A percentile compares a stretch with the other conserved stretches of the same genome.
Evolutionary conservation across 148 eudicot genomes (phyloP).

Genomic region (Rhododendron ovatum): DNA sequence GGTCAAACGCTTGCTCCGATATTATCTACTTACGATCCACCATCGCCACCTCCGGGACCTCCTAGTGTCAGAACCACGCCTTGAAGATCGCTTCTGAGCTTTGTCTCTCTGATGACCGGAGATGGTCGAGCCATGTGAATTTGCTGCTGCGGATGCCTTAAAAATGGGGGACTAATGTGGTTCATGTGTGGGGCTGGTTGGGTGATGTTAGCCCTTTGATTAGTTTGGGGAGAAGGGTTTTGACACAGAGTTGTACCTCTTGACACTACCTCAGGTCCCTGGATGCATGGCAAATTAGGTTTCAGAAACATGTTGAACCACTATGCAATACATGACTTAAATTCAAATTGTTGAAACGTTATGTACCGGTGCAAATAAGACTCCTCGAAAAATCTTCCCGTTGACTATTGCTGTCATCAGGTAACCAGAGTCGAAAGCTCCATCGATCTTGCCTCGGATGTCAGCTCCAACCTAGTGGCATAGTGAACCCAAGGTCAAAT

Average conservation of each 20-base stretch:
- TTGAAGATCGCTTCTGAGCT: constrained; percentile 51
- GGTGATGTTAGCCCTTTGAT: constrained; percentile 16
- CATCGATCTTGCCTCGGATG: constrained; percentile 81
- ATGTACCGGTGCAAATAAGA: constrained; percentile 69
- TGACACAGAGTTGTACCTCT: constrained; percentile 31
- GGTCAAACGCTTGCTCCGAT: background rate
- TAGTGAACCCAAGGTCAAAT: background rate
- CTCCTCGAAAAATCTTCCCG: constrained; percentile 76
- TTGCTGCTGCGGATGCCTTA: constrained; percentile 24
- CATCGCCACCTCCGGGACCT: constrained; percentile 48
- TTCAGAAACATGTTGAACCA: background rate
- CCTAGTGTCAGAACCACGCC: constrained; percentile 84
- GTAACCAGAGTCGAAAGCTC: constrained; percentile 86
- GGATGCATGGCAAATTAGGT: background rate
- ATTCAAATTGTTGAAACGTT: background rate
- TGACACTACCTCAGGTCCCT: constrained; percentile 49
- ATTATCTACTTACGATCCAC: constrained; percentile 3
- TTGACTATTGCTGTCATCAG: constrained; percentile 82
- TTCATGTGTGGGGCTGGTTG: constrained; percentile 21
- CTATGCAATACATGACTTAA: background rate
- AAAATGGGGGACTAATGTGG: constrained; percentile 4
- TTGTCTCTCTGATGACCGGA: constrained; percentile 29
- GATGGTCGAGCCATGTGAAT: constrained; percentile 26
- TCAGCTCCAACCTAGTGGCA: constrained; percentile 73
- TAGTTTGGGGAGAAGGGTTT: constrained; percentile 14